Conservation (phyloP, 2,329 filamentous ascomycete species). For the Sarocladiaceae sp. region DNA sequence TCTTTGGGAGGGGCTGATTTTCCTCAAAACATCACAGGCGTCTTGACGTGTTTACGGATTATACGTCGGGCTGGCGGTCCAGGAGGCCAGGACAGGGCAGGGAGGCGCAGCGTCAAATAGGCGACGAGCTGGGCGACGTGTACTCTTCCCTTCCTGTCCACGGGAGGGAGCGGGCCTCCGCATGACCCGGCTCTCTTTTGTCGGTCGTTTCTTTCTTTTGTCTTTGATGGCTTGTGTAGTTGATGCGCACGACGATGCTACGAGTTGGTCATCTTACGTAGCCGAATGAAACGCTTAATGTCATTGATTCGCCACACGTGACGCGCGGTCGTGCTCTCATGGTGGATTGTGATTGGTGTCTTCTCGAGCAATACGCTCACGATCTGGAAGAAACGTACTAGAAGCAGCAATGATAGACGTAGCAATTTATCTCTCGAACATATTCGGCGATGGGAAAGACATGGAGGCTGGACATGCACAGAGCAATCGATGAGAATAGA, state of each 20-base stretch:
- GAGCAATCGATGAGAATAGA: too few relatives aligned
- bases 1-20: conserved; percentile 3
- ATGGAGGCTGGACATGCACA: too few relatives aligned
- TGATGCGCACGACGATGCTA: conserved; percentile 34
- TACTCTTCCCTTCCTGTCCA: background rate
- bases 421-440: too few relatives aligned
- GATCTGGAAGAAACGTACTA: too few relatives aligned
- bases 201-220: conserved; percentile 21
- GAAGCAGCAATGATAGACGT: too few relatives aligned
- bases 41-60: conserved; percentile 28
- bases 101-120: conserved; percentile 23
- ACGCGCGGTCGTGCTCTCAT: too few relatives aligned
- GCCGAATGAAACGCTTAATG: conserved; percentile 30
- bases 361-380: too few relatives aligned
- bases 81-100: background rate
- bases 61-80: conserved; percentile 19
- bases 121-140: conserved; percentile 13
- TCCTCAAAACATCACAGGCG: conserved; percentile 24
- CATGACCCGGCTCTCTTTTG: conserved; percentile 28
- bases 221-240: conserved; percentile 30
- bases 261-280: conserved; percentile 32
- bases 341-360: too few relatives aligned
- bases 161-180: background rate
- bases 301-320: too few relatives aligned
- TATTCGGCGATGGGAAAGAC: too few relatives aligned